phyloP scores from a whole-genome alignment of 176 grass and related monocot genomes.

The Musa acuminata region DNA sequence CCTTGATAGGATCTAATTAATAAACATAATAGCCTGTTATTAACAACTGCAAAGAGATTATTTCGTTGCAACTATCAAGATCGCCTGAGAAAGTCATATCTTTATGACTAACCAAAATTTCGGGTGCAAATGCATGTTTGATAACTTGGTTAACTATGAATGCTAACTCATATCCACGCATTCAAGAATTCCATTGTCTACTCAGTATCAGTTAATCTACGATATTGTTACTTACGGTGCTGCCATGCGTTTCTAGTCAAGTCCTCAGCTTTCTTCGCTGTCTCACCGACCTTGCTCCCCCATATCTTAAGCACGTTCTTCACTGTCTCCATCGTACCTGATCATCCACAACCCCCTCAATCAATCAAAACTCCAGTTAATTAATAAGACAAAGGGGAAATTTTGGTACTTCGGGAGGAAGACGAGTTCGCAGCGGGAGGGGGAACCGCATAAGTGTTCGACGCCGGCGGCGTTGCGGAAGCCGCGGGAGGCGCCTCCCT shows the following conservation, averaged over 20 bases:
- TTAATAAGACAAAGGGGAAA: background rate
- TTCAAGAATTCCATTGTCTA: too few relatives aligned
- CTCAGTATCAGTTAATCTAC: too few relatives aligned
- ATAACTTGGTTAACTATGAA: too few relatives aligned
- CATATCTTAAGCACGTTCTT: slow-evolving; percentile 54
- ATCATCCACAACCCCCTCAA: background rate
- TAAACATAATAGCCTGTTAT: too few relatives aligned
- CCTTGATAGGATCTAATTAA: too few relatives aligned
- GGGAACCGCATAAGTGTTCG: slow-evolving; percentile 42
- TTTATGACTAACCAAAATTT: too few relatives aligned
- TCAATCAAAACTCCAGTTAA: background rate
- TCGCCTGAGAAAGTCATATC: too few relatives aligned
- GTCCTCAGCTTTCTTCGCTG: slow-evolving; percentile 61
- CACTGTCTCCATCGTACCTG: slow-evolving; percentile 63
- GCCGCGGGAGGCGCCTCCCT: background rate
- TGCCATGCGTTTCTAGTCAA: slow-evolving; percentile 87
- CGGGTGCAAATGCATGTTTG: too few relatives aligned
- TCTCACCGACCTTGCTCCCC: slow-evolving; percentile 61
- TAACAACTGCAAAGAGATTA: too few relatives aligned
- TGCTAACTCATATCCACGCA: too few relatives aligned
- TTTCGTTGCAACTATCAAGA: too few relatives aligned
- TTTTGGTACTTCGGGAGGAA: slow-evolving; percentile 31
- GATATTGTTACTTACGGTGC: slow-evolving; percentile 38
- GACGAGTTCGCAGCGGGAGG: slow-evolving; percentile 31
- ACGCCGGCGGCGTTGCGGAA: slow-evolving; percentile 20